A percentile compares a stretch with the other conserved stretches of the same genome.
Conservation (phyloP, 306 rosid species). For the Quercus berberidifolia region DNA sequence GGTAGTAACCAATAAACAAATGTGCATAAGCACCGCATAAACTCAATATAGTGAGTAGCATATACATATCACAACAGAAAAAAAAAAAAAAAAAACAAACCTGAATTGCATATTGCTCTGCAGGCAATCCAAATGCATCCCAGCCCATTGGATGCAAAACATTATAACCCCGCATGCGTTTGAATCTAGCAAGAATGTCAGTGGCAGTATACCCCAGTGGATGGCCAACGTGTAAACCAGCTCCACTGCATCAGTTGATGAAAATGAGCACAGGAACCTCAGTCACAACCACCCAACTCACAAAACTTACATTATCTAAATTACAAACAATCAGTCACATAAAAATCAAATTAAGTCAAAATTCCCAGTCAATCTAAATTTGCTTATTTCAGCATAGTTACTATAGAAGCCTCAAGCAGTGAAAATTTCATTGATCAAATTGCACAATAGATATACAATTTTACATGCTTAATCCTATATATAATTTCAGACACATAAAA, state of each 20-base stretch:
- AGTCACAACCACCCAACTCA: background rate
- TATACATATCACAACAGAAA: slow-evolving; percentile 12
- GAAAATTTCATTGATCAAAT: background rate
- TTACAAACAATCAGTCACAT: background rate
- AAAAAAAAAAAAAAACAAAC: too few relatives aligned
- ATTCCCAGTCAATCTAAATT: background rate
- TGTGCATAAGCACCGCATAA: background rate
- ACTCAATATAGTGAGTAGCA: background rate
- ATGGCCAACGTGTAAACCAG: slow-evolving; percentile 95
- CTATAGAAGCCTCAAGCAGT: background rate
- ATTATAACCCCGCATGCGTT: slow-evolving; percentile 85
- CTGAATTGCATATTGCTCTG: slow-evolving; percentile 95
- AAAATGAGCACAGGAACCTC: slow-evolving; percentile 11
- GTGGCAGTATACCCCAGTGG: slow-evolving; percentile 96
- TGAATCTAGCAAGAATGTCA: slow-evolving; percentile 83
- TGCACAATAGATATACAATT: background rate
- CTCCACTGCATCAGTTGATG: slow-evolving; percentile 58
- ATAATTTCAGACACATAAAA: background rate
- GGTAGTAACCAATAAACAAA: background rate
- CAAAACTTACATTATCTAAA: background rate
- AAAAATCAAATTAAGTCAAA: background rate
- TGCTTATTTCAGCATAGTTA: background rate
- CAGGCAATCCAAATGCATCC: slow-evolving; percentile 99
- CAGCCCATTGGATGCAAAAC: slow-evolving; percentile 99
- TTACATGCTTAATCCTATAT: background rate